Evolutionary conservation across 1,284 basidiomycete genomes (phyloP), one percentile per base, ranked within the genome.

Genomic region (Vanrija humicola): DNA sequence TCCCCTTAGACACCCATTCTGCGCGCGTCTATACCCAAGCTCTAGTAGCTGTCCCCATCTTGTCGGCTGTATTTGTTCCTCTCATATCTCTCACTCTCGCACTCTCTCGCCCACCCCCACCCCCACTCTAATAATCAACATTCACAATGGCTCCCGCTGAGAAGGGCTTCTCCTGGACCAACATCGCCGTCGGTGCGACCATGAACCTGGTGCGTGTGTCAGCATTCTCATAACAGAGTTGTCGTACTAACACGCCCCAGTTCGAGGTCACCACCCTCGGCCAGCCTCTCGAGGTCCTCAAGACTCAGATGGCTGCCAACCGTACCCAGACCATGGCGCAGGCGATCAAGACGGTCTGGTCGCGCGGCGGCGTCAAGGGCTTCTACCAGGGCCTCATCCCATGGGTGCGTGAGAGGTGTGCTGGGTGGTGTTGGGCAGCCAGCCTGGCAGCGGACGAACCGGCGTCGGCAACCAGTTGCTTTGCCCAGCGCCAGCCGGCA

Each of bases 371-470:
- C 62, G 77, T 89, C 54, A 74, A 81, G 42, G 96, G 96, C 45
- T 94, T 97, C 81, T 99, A 93, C 80, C 96, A 99, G 79, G 96
- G 96, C 65, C 84, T 99, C 56, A 98, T 98, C 74, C 96, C 95
- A 68, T 98, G 95, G 95, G 90, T 91, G 65, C 62, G 84, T 77
- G 21, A 6, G 48, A 14, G 12, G 2, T 28, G 28, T 28, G 28
- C 21, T 23, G 43, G 9, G 5, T 23, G 21, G 21, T 23, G 21
- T 23, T 23, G 21, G 21, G 21, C 21, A 23, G 21, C 21, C 21
- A 23, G 21, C 21, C 21, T 23, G 21, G 21, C 5, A 23, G 21
- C 21, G 5, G 21, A 23, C 21, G 21, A 23, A 23, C 21, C 14
- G 34, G 9, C 34, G 34, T 34, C 34, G 34, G 34, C 34, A 34